Evolutionary conservation across 768 basidiomycete species (phyloP).

Genomic region (Galerina sulciceps): DNA sequence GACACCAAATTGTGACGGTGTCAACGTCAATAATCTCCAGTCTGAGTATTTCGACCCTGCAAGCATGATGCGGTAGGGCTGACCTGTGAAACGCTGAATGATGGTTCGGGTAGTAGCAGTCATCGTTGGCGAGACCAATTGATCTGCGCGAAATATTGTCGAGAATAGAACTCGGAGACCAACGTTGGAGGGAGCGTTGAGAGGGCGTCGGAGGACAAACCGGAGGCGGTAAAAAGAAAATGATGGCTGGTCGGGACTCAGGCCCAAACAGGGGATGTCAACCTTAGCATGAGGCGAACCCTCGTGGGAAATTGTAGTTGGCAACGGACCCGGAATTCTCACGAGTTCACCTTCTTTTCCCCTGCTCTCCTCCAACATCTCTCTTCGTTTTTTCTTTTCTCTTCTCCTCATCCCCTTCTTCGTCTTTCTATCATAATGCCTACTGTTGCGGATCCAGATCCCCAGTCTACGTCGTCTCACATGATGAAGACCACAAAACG

Average conservation of each 20-base stretch:
- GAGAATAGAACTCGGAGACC: background rate
- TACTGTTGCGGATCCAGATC: slow-evolving; percentile 43
- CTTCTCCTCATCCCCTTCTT: slow-evolving; percentile 13
- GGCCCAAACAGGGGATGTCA: slow-evolving; percentile 33
- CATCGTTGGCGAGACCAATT: no score
- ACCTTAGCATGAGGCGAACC: slow-evolving; percentile 38
- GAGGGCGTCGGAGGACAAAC: slow-evolving; percentile 4
- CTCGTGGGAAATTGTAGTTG: slow-evolving; percentile 48
- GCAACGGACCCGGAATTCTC: slow-evolving; percentile 47
- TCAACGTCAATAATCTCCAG: background rate
- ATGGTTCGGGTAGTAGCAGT: no score
- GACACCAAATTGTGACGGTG: background rate
- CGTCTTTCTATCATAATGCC: slow-evolving; percentile 32
- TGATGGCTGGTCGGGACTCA: slow-evolving; percentile 21
- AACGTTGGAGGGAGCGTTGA: background rate
- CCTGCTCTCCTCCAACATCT: slow-evolving; percentile 56
- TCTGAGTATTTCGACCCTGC: background rate
- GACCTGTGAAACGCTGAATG: background rate
- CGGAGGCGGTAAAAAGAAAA: slow-evolving; percentile 12
- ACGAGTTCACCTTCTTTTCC: slow-evolving; percentile 33
- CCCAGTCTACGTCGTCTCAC: slow-evolving; percentile 76
- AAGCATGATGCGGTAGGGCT: background rate
- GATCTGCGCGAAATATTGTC: background rate
- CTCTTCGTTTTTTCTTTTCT: slow-evolving; percentile 35
- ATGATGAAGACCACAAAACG: slow-evolving; percentile 99